These are phyloP conservation scores for Rehmannia glutinosa DNA, from an alignment of 257 asterid species.

Conservation along the genomic window DNA sequence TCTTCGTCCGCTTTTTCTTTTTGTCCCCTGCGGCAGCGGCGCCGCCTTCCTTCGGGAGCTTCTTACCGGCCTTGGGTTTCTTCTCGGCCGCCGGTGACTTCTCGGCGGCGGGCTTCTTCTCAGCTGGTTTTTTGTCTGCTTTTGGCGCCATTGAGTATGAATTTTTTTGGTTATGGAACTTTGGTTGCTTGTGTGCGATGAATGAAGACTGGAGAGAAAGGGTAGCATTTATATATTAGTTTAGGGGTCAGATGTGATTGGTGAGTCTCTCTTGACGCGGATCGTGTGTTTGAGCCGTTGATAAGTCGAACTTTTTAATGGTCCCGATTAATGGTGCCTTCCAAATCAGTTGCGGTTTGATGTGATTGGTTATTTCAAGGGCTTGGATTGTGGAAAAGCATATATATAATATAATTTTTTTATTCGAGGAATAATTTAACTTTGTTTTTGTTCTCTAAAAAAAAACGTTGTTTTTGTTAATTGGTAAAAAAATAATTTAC, in stretches of 20 bases:
- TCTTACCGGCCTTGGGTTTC: conserved; percentile 36
- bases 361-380: background rate
- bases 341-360: background rate
- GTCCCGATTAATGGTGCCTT: background rate
- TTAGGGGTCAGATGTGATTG: background rate
- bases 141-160: conserved; percentile 11
- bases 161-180: background rate
- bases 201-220: background rate
- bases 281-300: background rate
- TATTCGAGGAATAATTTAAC: no score
- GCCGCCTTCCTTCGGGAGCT: conserved; percentile 31
- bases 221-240: background rate
- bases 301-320: background rate
- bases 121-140: conserved; percentile 29
- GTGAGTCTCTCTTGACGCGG: background rate
- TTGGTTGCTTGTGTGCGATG: background rate
- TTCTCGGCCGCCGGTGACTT: conserved; percentile 32
- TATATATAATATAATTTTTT: no score
- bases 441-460: no score
- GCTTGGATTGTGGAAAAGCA: background rate
- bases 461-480: no score
- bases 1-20: conserved; percentile 56
- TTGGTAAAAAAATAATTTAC: no score
- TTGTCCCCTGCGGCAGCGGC: conserved; percentile 39
- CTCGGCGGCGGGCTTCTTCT: conserved; percentile 36